A percentile compares a stretch with the other conserved stretches of the same genome.
These are phyloP conservation scores for Kondoa malvinella DNA, from an alignment of 768 basidiomycete species.

Conservation along the genomic window DNA sequence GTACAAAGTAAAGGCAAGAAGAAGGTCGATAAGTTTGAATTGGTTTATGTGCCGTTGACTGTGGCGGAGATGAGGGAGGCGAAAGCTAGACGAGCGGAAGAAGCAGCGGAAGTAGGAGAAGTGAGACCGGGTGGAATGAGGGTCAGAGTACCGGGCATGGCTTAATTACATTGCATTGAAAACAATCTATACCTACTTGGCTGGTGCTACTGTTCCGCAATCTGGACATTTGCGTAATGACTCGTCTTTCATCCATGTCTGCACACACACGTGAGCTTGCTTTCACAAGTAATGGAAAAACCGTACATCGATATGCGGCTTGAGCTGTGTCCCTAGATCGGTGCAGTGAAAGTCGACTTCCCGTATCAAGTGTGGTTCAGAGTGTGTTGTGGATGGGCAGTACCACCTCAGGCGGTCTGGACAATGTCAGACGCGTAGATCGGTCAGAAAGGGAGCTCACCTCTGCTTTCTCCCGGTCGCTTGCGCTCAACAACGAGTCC, in stretches of 20 bases:
- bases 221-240: conserved; percentile 49
- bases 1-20: background rate
- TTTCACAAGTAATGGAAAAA: background rate
- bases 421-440: background rate
- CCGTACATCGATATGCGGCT: conserved; percentile 52
- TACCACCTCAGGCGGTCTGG: conserved; percentile 86
- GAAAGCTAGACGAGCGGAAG: background rate
- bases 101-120: background rate
- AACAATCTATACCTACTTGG: conserved; percentile 37
- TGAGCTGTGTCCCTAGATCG: conserved; percentile 82
- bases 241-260: conserved; percentile 57
- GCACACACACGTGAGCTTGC: background rate
- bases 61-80: background rate
- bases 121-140: background rate
- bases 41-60: background rate
- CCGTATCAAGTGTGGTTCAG: conserved; percentile 53
- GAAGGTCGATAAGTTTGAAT: background rate
- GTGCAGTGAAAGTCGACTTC: conserved; percentile 74
- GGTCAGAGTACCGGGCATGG: background rate
- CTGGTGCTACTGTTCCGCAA: conserved; percentile 50
- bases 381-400: conserved; percentile 50
- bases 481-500: conserved; percentile 81
- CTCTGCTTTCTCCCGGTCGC: conserved; percentile 54
- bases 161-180: background rate
- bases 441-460: conserved; percentile 35